Evolutionary conservation across 441 rosid genomes (phyloP).

Genomic region (Croton laevigatus): DNA sequence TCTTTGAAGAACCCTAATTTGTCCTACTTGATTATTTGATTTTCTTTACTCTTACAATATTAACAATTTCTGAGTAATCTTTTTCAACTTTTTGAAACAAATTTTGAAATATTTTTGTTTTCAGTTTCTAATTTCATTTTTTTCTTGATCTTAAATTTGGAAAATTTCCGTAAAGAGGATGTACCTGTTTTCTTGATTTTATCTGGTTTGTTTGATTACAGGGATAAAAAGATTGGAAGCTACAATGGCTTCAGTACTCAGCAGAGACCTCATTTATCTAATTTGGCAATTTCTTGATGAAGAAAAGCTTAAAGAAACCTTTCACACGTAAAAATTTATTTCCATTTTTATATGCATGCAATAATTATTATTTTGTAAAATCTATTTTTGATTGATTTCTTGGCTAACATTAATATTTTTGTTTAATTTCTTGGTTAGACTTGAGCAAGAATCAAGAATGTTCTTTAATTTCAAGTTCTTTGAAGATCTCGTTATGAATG

Average conservation of each 20-base stretch:
- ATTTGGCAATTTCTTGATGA: constrained; percentile 57
- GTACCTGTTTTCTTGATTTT: constrained; percentile 13
- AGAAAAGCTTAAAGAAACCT: constrained; percentile 48
- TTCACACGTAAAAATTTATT: constrained; percentile 35
- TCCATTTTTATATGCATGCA: background rate
- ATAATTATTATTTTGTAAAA: background rate
- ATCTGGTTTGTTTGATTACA: constrained; percentile 10
- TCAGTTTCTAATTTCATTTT: background rate
- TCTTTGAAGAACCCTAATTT: constrained; percentile 22
- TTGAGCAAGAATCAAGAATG: constrained; percentile 56
- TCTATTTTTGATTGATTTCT: background rate
- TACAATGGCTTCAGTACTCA: constrained; percentile 39
- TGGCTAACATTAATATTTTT: background rate
- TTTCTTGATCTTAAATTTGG: background rate
- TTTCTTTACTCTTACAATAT: background rate
- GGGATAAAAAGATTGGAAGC: constrained; percentile 21
- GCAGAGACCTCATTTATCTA: constrained; percentile 50
- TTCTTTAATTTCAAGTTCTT: constrained; percentile 45
- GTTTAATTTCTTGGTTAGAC: constrained; percentile 32
- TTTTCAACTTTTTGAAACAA: background rate
- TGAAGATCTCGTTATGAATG: constrained; percentile 45
- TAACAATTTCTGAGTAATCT: background rate
- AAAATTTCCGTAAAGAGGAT: background rate
- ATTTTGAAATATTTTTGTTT: background rate
- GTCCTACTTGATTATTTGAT: background rate